Base-by-base conservation (phyloP, 2,329 filamentous ascomycete species). In the Incumbomyces lentus region DNA sequence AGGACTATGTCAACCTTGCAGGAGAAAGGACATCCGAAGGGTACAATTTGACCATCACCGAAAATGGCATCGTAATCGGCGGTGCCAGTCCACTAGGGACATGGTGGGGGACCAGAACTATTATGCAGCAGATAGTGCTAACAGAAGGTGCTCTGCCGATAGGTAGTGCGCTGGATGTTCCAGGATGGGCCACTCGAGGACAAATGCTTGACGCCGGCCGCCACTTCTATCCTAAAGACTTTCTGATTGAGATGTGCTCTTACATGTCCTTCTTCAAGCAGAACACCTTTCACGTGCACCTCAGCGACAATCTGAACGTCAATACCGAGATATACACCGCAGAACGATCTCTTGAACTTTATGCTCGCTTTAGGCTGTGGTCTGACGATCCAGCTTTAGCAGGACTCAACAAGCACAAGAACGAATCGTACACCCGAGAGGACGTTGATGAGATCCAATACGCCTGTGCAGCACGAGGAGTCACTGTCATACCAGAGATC, bases 251-350 rank as follows among this genome's bases (percentile, higher is more conserved):
- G n/a, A 62, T 79, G 51, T 79, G 76, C 59, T 68, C 70, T 0
- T 79, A 78, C 58, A 71, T 76, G 51, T 78, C 75, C 22, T 79
- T 75, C 56, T 79, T 76, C 63, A 80, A 79, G 55, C 70, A 78
- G 52, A 78, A 77, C 51, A 70, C 70, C 1, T 73, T 79, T 44
- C 76, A 79, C 37, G 59, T 79, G 14, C 76, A 80, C 55, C 64
- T 77, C 2, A 76, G 70, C 49, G 76, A 80, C 56, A 79, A 78
- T 52, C 60, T 75, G 2, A 69, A 69, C 56, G 69, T 73, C 36
- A 75, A 74, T 31, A 26, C 22, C 62, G 69, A 1, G 62, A 65
- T 17, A 67, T 26, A 26, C 22, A 26, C 64, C 2, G 63, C 66
- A 14, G 68, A 73, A 40, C 66, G 65, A 0, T 72, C 68, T 44